Percentiles rank a stretch among this genome's conserved stretches.
phyloP scores from a whole-genome alignment of 176 grass and related monocot genomes.

The Themeda triandra region DNA sequence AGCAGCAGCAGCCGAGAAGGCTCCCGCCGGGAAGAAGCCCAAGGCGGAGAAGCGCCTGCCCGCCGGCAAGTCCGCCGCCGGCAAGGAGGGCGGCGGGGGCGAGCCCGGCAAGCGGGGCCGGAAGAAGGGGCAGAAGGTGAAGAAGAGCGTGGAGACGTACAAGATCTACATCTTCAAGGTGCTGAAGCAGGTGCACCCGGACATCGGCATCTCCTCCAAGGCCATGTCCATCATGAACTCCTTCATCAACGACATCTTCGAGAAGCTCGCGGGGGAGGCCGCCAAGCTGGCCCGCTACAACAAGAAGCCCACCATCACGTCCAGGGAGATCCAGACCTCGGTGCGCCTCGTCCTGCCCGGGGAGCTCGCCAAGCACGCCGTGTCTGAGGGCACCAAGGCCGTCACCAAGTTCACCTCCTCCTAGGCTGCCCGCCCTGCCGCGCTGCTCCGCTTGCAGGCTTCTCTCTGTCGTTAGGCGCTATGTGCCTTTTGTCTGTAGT shows the following conservation, averaged over 20 bases:
- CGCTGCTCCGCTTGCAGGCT: background rate
- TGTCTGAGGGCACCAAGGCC: conserved; percentile 62
- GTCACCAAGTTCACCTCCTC: conserved; percentile 59
- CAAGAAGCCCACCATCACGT: conserved; percentile 12
- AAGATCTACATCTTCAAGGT: too few species aligned
- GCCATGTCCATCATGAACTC: conserved; percentile 57
- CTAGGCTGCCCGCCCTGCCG: background rate
- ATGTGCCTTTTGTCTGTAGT: background rate
- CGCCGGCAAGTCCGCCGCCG: too few species aligned
- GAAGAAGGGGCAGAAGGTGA: too few species aligned
- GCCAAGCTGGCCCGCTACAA: conserved; percentile 8
- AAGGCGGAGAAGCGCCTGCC: too few species aligned
- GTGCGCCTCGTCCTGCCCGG: conserved; percentile 52
- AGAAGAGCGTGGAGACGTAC: too few species aligned
- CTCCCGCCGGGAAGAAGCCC: too few species aligned
- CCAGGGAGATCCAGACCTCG: conserved; percentile 10
- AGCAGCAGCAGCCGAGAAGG: too few species aligned
- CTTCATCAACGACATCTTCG: conserved; percentile 60
- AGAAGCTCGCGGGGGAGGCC: conserved; percentile 38
- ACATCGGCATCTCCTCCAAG: conserved; percentile 51
- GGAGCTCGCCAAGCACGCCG: conserved; percentile 61
- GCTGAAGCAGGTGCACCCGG: background rate
- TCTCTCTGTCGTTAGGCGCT: too few species aligned
- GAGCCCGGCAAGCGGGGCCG: too few species aligned
- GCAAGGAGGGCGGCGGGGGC: too few species aligned